Conservation (phyloP, 257 asterid genomes). For the Solanum bukasovii region DNA sequence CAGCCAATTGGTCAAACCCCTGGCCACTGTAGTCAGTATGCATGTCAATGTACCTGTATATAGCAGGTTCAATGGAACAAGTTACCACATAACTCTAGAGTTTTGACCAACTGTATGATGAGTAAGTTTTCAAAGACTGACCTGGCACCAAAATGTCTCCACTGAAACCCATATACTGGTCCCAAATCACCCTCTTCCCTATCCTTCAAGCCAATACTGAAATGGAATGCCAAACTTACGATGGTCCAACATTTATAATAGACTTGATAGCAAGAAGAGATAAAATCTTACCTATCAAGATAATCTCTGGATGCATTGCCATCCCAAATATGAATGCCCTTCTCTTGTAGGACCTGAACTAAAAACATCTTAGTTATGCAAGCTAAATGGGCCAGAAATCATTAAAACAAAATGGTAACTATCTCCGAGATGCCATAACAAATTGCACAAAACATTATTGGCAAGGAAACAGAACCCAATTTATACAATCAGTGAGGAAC, state of each 20-base stretch:
- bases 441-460: neutral
- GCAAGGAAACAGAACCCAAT: neutral
- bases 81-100: neutral
- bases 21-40: conserved; percentile 37
- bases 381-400: neutral
- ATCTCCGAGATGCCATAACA: neutral
- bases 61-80: neutral
- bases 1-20: conserved; percentile 36
- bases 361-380: neutral
- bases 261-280: neutral
- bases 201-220: conserved; percentile 34
- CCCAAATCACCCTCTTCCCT: conserved; percentile 47
- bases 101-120: neutral
- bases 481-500: neutral
- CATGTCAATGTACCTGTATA: conserved; percentile 33
- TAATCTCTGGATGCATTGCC: conserved; percentile 44
- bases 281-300: conserved; percentile 28
- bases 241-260: neutral
- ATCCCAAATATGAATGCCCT: conserved; percentile 48
- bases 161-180: conserved; percentile 40
- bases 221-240: neutral
- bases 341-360: conserved; percentile 27
- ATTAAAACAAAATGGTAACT: neutral
- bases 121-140: conserved; percentile 1
- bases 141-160: conserved; percentile 46